Evolutionary conservation across 371 early-diverging fungal genomes (phyloP).

Genomic region (Mucor indicus): DNA sequence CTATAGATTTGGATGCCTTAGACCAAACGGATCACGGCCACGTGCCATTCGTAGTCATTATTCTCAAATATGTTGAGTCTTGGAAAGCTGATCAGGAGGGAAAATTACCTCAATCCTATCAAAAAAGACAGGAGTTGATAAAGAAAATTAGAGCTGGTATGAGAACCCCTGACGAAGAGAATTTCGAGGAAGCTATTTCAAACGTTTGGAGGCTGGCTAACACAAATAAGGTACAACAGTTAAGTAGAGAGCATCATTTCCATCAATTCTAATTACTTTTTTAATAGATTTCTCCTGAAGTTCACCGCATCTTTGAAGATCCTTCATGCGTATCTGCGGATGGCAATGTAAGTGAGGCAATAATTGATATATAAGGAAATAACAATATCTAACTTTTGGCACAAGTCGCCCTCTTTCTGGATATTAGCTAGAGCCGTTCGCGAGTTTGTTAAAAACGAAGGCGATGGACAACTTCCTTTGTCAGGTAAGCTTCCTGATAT

Average conservation of each 20-base stretch:
- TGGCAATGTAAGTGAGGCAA: conserved; percentile 36
- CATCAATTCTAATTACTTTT: not conserved
- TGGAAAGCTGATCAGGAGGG: conserved; percentile 62
- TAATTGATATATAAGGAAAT: not conserved
- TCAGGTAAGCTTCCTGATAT: conserved; percentile 92
- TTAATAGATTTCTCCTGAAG: conserved; percentile 44
- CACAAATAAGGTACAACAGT: conserved; percentile 18
- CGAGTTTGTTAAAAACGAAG: conserved; percentile 76
- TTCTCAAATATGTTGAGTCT: conserved; percentile 67
- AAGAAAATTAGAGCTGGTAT: conserved; percentile 53
- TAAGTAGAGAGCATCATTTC: not conserved
- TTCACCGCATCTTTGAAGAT: conserved; percentile 54
- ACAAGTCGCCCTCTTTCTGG: conserved; percentile 83
- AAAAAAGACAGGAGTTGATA: conserved; percentile 68
- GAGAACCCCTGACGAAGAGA: conserved; percentile 73
- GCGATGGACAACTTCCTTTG: conserved; percentile 75
- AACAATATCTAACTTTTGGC: not conserved
- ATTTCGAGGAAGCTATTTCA: conserved; percentile 82
- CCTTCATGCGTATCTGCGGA: conserved; percentile 47
- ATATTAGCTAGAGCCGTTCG: conserved; percentile 72
- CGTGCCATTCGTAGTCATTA: conserved; percentile 82
- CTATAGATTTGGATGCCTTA: conserved; percentile 62
- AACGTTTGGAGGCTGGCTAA: conserved; percentile 54
- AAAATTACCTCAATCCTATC: conserved; percentile 54
- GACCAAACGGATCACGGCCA: conserved; percentile 74